Evolutionary conservation across 2,329 filamentous ascomycete species (phyloP).

Genomic region (Fusarium penzigii): DNA sequence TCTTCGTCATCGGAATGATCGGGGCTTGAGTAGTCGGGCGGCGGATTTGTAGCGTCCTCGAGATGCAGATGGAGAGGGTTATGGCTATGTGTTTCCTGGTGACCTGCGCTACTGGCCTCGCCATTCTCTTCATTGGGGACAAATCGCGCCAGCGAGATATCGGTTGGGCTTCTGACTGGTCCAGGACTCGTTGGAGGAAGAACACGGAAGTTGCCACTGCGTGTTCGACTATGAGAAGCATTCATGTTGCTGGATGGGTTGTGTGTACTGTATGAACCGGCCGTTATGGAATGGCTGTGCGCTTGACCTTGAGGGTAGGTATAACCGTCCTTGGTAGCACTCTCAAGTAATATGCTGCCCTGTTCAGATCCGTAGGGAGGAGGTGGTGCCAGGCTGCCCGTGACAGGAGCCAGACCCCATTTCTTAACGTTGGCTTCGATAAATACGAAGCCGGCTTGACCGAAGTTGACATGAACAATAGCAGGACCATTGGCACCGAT

Average conservation of each 20-base stretch:
- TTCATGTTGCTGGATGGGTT: conserved; percentile 50
- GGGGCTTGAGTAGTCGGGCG: conserved; percentile 72
- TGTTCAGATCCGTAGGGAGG: conserved; percentile 97
- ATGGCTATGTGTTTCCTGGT: conserved; percentile 35
- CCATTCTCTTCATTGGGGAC: conserved; percentile 72
- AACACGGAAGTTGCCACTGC: conserved; percentile 77
- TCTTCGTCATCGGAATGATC: conserved; percentile 61
- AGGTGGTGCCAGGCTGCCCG: conserved; percentile 89
- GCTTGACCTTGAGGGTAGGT: conserved; percentile 44
- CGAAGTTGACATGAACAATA: conserved; percentile 94
- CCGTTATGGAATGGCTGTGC: conserved; percentile 48
- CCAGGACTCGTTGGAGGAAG: conserved; percentile 81
- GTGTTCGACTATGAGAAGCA: conserved; percentile 70
- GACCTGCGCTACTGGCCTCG: conserved; percentile 47
- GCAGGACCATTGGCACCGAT: conserved; percentile 95
- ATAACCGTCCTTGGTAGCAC: conserved; percentile 67
- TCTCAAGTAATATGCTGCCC: conserved; percentile 91
- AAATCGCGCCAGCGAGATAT: conserved; percentile 90
- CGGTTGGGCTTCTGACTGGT: conserved; percentile 86
- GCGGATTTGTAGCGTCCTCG: conserved; percentile 61
- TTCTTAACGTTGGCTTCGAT: conserved; percentile 99
- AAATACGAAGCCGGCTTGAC: conserved; percentile 96
- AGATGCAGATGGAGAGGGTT: conserved; percentile 43
- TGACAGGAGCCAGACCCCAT: conserved; percentile 96
- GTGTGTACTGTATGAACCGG: conserved; percentile 41